Conservation (phyloP, 225 moss, liverwort and hornwort genomes). For the Polytrichum commune region DNA sequence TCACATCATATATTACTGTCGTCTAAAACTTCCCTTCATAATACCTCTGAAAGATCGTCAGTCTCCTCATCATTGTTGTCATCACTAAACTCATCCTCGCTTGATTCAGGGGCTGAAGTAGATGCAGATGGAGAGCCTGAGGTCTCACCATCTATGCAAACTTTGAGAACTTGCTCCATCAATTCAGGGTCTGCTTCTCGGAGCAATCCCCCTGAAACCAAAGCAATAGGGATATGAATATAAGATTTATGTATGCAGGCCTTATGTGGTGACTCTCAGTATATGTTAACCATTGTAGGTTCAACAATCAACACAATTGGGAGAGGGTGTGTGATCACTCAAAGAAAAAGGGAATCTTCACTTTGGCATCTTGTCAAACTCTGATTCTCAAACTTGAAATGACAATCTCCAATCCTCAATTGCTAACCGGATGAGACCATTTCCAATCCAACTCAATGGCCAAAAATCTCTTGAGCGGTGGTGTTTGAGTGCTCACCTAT, state of each 20-base stretch:
- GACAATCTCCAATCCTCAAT: too few species aligned
- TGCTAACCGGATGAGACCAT: too few species aligned
- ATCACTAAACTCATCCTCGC: not conserved
- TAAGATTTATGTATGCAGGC: too few species aligned
- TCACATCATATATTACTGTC: not conserved
- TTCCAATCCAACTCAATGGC: too few species aligned
- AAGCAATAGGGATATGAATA: not conserved
- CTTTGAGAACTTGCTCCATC: constrained; percentile 45
- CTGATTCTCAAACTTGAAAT: too few species aligned
- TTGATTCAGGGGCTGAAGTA: not conserved
- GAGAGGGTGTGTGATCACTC: too few species aligned
- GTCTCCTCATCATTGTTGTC: not conserved
- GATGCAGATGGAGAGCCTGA: constrained; percentile 27
- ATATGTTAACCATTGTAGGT: too few species aligned
- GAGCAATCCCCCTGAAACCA: constrained; percentile 38
- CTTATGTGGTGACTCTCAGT: too few species aligned
- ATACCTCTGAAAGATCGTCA: not conserved
- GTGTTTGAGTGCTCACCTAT: constrained; percentile 54
- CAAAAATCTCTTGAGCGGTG: too few species aligned
- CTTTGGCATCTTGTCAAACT: too few species aligned
- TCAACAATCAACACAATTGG: too few species aligned
- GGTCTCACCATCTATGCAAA: constrained; percentile 50
- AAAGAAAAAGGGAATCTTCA: too few species aligned
- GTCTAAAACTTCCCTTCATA: not conserved
- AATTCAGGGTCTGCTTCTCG: constrained; percentile 50